Evolutionary conservation across 768 basidiomycete species (phyloP), one percentile per base, ranked within the genome.

Genomic region (Psilocybe azurescens): DNA sequence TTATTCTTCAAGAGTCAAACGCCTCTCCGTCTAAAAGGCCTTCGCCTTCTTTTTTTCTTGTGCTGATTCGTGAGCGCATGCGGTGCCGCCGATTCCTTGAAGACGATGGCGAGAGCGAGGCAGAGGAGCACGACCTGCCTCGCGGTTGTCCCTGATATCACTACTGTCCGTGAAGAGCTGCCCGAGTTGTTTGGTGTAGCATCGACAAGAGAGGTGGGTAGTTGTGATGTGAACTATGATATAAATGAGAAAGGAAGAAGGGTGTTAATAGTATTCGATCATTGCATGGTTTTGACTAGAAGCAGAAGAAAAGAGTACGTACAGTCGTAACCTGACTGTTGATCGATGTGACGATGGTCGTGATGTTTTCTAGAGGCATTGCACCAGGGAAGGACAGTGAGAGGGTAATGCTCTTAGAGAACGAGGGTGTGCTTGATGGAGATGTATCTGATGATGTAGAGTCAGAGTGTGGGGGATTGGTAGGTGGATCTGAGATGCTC

Each of bases 91-190:
- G 73, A 54, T 74, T 74, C 18, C 66, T 71, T 71, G 61, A 83
- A 83, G 2, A 81, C 63, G 11, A 72, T 64, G 18, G 72, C 73
- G 14, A 83, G 73, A 39, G 67, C 49, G 3, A 78, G 24, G 50
- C 81, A 71, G 13, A 83, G 53, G 36, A 83, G 48, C 7, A 74
- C 69, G 16, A 78, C 73, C 8, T 69, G 75, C 2, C 75, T 81
- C 4, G 75, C 73, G 36, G 80, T 78, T 3, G 77, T 70, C 3
- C 80, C 81, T 3, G 77, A 81, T 32, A 83, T 82, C 44, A 79
- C 71, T 44, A 77, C 75, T 1, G 76, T 79, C 18, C 79, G 79
- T 3, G 70, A 48, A 8, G 63, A 58, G 39, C 56, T 54, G 8
- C 62, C 52, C 16, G 52, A 41, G 8, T 63, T 46, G 7, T 62